Percentiles rank a stretch among this genome's conserved stretches.
phyloP scores from a whole-genome alignment of 768 basidiomycete species.

The Rhizopogon vesiculosus region DNA sequence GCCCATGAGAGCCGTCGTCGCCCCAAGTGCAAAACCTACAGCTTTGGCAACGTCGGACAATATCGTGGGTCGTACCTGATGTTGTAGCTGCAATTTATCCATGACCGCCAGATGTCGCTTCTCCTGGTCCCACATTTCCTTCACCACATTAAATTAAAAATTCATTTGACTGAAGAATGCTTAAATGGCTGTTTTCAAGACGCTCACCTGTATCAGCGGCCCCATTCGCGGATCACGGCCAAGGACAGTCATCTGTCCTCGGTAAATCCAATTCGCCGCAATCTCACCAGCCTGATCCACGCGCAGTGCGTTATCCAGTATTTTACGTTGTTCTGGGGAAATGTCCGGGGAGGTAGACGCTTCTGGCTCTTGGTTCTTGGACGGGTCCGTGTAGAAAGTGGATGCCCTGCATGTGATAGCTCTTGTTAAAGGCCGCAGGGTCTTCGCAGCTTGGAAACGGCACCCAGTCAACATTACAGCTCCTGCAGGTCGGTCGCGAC shows the following conservation, averaged over 20 bases:
- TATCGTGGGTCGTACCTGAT: constrained; percentile 77
- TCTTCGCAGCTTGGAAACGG: not conserved
- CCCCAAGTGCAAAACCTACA: constrained; percentile 84
- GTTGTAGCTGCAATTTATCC: constrained; percentile 81
- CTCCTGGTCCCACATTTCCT: constrained; percentile 99
- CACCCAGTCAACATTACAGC: not conserved
- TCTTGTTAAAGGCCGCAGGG: not conserved
- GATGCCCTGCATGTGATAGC: constrained; percentile 32
- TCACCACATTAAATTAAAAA: not conserved
- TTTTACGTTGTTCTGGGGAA: constrained; percentile 40
- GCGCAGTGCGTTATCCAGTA: constrained; percentile 66
- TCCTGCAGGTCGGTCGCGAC: not conserved
- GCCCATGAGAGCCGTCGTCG: constrained; percentile 81
- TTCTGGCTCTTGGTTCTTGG: constrained; percentile 31
- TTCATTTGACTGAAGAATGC: not conserved
- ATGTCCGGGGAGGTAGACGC: constrained; percentile 57
- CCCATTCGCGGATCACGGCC: constrained; percentile 51
- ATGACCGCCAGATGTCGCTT: constrained; percentile 86
- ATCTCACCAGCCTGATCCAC: constrained; percentile 96
- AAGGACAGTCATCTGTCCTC: constrained; percentile 77
- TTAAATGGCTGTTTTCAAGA: not conserved
- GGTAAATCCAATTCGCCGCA: constrained; percentile 95
- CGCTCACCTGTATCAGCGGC: constrained; percentile 68
- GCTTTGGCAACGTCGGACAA: constrained; percentile 83
- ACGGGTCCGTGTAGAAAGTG: constrained; percentile 41